Evolutionary conservation across 2,329 filamentous ascomycete genomes (phyloP), one percentile per base, ranked within the genome.

Genomic region (Stylonectria norvegica): DNA sequence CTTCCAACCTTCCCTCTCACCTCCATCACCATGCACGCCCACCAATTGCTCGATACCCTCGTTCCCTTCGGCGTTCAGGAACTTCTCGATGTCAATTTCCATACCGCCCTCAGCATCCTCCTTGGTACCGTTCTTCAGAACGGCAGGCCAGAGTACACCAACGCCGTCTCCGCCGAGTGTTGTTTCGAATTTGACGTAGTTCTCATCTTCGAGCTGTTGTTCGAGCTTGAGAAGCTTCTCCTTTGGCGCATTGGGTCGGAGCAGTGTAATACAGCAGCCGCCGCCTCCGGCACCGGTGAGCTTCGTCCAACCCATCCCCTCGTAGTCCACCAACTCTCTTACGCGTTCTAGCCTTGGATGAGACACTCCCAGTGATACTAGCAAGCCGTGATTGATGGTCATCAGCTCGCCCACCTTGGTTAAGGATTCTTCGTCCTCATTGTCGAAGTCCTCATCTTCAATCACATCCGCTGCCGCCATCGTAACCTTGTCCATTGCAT

Each of bases 261-360:
- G 72, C 4, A 98, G 71, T 0, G 91, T 94, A 53, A 98, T 97
- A 3, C 90, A 91, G 65, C 94, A 97, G 3, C 93, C 93, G 41
- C 93, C 94, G 10, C 93, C 94, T 16, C 93, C 93, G 2, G 93
- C 93, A 22, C 93, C 93, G 0, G 93, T 98, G 42, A 98, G 76
- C 64, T 98, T 98, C 10, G 93, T 96, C 90, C 90, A 98, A 20
- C 93, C 93, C 40, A 96, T 86, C 28, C 85, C 86, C 41, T 89
- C 79, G 54, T 93, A 82, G 52, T 98, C 91, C 34, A 95, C 85
- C 18, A 98, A 72, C 66, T 95, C 91, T 47, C 93, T 82, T 53
- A 98, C 83, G 20, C 91, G 81, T 67, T 98, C 93, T 18, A 98
- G 75, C 33, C 89, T 83, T 1, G 93, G 94, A 64, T 98, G 93